Conservation (phyloP, 2,329 filamentous ascomycete species). For the Colletotrichum salicis region DNA sequence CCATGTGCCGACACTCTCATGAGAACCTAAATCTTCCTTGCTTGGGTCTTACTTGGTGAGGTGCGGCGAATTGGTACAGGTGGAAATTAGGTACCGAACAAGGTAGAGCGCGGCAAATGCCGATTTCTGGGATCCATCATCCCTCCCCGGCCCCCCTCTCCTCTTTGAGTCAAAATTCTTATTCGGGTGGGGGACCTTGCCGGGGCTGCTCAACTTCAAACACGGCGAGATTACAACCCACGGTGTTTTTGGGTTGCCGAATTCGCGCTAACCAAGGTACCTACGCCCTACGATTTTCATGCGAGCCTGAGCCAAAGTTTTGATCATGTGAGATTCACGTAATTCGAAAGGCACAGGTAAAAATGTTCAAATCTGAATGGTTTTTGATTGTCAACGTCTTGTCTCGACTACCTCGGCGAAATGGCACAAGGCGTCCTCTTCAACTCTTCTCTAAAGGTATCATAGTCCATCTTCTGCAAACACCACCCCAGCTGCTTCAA, state of each 20-base stretch:
- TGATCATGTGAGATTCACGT: neutral
- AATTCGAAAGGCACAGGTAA: neutral
- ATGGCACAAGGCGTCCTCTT: conserved; percentile 1
- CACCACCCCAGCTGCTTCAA: conserved; percentile 1
- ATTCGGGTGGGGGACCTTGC: conserved; percentile 1
- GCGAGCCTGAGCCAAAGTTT: neutral
- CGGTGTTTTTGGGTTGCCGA: neutral
- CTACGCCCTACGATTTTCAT: neutral
- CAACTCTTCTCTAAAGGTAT: conserved; percentile 11
- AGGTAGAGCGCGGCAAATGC: conserved; percentile 14
- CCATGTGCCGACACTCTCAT: too few species aligned
- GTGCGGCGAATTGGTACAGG: neutral
- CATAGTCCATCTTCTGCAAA: neutral
- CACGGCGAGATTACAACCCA: conserved; percentile 13
- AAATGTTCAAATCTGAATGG: conserved; percentile 1
- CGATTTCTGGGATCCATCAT: too few species aligned
- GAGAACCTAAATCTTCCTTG: too few species aligned
- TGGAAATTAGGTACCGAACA: conserved; percentile 28
- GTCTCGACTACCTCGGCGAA: conserved; percentile 3
- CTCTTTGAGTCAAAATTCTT: conserved; percentile 2
- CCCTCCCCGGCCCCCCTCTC: neutral
- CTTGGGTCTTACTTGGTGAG: too few species aligned
- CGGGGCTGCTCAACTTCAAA: conserved; percentile 22
- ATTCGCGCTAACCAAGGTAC: neutral
- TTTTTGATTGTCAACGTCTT: conserved; percentile 3